A percentile compares a stretch with the other conserved stretches of the same genome.
Conservation (phyloP, 768 basidiomycete genomes). For the Clitopilus passeckerianus region DNA sequence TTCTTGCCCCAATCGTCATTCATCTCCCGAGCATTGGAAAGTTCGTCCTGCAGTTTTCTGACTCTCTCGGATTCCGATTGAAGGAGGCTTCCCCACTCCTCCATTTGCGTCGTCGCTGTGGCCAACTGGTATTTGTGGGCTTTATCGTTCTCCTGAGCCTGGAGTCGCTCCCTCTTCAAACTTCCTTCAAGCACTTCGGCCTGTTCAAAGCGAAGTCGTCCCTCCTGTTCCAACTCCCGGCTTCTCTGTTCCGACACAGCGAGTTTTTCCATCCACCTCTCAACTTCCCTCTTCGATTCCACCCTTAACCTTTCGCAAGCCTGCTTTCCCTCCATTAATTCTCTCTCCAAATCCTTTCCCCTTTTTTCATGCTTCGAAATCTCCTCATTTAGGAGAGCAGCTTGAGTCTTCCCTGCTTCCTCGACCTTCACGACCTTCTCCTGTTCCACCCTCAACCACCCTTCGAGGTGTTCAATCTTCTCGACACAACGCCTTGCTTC, state of each 20-base stretch:
- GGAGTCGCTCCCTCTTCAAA: neutral
- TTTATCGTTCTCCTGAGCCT: neutral
- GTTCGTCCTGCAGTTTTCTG: neutral
- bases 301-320: neutral
- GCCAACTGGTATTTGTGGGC: neutral
- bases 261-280: neutral
- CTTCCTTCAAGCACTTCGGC: neutral
- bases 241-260: neutral
- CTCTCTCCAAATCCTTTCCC: neutral
- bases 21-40: neutral
- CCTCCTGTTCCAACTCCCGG: neutral
- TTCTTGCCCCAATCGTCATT: neutral
- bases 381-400: neutral
- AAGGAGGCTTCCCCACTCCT: neutral
- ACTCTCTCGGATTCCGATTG: neutral
- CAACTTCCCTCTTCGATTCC: neutral
- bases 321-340: neutral
- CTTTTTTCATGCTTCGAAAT: neutral
- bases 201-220: neutral
- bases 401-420: neutral
- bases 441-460: neutral
- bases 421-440: conserved; percentile 6
- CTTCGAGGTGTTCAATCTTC: neutral
- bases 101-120: neutral
- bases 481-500: neutral